phyloP scores from a whole-genome alignment of 805 yeast genomes.

The Starmerella powellii region DNA sequence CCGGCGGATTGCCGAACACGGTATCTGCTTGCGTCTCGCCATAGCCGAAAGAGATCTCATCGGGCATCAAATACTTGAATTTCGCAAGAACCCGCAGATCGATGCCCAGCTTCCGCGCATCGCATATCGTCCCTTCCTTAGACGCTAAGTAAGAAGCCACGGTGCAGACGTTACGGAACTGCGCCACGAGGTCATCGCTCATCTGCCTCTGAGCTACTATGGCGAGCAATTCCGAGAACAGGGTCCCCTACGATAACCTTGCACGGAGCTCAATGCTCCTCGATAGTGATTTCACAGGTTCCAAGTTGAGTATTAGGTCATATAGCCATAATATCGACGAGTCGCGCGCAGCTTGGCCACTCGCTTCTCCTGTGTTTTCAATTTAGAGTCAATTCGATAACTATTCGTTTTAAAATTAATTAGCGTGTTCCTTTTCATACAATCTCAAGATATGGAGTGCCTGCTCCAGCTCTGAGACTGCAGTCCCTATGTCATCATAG shows the following conservation, averaged over 20 bases:
- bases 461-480: slow-evolving; percentile 40
- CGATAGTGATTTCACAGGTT: too few relatives aligned
- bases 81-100: slow-evolving; percentile 47
- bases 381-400: too few relatives aligned
- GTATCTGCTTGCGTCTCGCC: slow-evolving; percentile 50
- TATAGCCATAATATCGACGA: too few relatives aligned
- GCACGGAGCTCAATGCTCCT: too few relatives aligned
- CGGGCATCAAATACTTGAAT: slow-evolving; percentile 50
- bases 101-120: slow-evolving; percentile 21
- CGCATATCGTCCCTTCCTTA: slow-evolving; percentile 12
- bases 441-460: slow-evolving; percentile 35
- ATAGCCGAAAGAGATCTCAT: slow-evolving; percentile 58
- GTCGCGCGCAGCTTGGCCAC: too few relatives aligned
- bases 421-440: background rate
- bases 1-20: slow-evolving; percentile 27
- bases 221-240: too few relatives aligned
- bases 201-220: too few relatives aligned
- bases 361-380: too few relatives aligned
- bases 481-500: slow-evolving; percentile 58
- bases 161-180: slow-evolving; percentile 14
- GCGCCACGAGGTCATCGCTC: slow-evolving; percentile 2
- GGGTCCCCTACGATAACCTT: too few relatives aligned
- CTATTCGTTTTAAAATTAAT: too few relatives aligned
- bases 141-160: slow-evolving; percentile 17
- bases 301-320: too few relatives aligned